Conservation (phyloP, 106 monocot species). For the Allium cepa region DNA sequence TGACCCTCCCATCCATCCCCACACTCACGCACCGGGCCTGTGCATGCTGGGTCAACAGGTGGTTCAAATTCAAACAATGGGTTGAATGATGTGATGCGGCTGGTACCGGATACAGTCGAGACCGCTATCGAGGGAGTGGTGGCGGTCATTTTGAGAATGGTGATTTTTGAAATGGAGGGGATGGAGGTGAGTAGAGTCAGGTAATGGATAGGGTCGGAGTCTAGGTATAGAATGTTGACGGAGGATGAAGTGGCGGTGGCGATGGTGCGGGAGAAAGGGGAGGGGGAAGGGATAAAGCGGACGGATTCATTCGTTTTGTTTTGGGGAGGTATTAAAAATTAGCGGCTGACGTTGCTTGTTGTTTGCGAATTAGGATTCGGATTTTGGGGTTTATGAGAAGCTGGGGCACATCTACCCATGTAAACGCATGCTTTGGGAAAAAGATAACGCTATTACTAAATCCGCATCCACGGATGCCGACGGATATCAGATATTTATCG, state of each 20-base stretch:
- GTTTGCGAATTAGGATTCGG: neutral
- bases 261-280: slow-evolving; percentile 56
- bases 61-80: slow-evolving; percentile 36
- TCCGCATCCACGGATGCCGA: too few relatives aligned
- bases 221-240: slow-evolving; percentile 48
- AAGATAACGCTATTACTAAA: too few relatives aligned
- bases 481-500: too few relatives aligned
- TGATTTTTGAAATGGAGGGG: slow-evolving; percentile 33
- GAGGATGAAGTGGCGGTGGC: slow-evolving; percentile 37
- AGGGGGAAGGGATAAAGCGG: slow-evolving; percentile 59
- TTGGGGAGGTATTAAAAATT: slow-evolving; percentile 44
- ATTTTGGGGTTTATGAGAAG: neutral
- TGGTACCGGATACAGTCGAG: slow-evolving; percentile 46
- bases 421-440: too few relatives aligned
- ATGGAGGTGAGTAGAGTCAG: slow-evolving; percentile 24
- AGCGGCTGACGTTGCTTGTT: neutral
- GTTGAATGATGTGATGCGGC: slow-evolving; percentile 47
- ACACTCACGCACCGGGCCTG: slow-evolving; percentile 30
- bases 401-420: too few relatives aligned
- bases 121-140: slow-evolving; percentile 19
- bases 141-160: slow-evolving; percentile 34
- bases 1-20: slow-evolving; percentile 40
- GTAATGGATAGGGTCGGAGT: neutral
- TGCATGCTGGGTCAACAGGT: slow-evolving; percentile 5
- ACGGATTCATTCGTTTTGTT: slow-evolving; percentile 45